phyloP scores from a whole-genome alignment of 1,284 basidiomycete species.

The Melampsora abietis-canadensis region DNA sequence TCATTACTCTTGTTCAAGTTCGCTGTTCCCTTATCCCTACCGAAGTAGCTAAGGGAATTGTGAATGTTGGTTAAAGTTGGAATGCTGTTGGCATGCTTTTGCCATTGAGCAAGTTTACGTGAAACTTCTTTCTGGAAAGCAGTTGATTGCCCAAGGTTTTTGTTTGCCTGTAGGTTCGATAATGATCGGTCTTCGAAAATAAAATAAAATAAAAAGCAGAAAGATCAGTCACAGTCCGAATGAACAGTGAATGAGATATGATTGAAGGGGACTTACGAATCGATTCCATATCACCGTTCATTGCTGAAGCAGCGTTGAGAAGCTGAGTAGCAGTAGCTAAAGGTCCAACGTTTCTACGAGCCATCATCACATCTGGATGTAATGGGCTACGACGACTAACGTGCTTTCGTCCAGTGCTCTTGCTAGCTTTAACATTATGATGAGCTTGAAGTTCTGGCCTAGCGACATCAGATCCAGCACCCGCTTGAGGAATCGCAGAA shows the following conservation, averaged over 20 bases:
- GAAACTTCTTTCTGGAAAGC: constrained; percentile 5
- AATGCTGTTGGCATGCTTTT: constrained; percentile 5
- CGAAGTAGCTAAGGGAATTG: not conserved
- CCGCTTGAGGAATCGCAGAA: not conserved
- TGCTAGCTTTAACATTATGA: not conserved
- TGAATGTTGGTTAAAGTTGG: constrained; percentile 1
- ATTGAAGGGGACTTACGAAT: not conserved
- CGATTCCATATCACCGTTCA: not conserved
- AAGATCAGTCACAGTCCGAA: too few relatives aligned
- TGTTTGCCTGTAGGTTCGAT: not conserved
- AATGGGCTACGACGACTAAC: constrained; percentile 9
- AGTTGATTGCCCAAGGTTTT: not conserved
- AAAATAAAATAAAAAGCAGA: too few relatives aligned
- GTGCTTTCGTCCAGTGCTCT: not conserved
- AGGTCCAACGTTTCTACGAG: not conserved
- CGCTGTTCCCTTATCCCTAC: not conserved
- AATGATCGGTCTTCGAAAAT: not conserved
- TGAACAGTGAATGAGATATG: too few relatives aligned
- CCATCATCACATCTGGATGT: constrained; percentile 2
- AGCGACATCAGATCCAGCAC: not conserved
- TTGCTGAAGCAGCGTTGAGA: not conserved
- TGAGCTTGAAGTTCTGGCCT: not conserved
- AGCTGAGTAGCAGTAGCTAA: not conserved
- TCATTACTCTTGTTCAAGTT: constrained; percentile 8
- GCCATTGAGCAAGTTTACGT: not conserved